These are phyloP conservation scores for Aspergillus sclerotiicarbonarius DNA, from an alignment of 495 filamentous ascomycete species.

Conservation along the genomic window DNA sequence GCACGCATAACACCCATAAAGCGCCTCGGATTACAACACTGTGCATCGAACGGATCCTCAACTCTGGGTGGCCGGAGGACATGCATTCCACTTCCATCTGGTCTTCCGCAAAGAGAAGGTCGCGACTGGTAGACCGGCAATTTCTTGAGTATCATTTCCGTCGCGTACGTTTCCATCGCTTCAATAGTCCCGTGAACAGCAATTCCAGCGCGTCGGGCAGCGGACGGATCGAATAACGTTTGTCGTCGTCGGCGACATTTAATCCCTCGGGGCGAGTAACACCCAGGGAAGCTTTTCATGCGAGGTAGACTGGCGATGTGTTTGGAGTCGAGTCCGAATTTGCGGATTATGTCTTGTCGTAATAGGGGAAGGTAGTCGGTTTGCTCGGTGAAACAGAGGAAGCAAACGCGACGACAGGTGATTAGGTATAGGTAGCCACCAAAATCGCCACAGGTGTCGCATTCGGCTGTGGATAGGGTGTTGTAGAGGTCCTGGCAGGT, in stretches of 20 bases:
- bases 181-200: conserved; percentile 15
- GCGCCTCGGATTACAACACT: conserved; percentile 19
- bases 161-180: conserved; percentile 19
- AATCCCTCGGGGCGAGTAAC: conserved; percentile 20
- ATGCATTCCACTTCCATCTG: too few relatives aligned
- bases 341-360: conserved; percentile 11
- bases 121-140: not conserved
- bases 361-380: conserved; percentile 24
- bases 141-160: conserved; percentile 6
- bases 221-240: conserved; percentile 18
- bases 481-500: conserved; percentile 27
- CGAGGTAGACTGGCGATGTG: conserved; percentile 17
- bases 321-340: conserved; percentile 21
- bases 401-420: conserved; percentile 38
- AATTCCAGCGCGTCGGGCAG: conserved; percentile 22
- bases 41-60: conserved; percentile 15
- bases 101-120: too few relatives aligned
- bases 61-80: conserved; percentile 18
- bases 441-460: conserved; percentile 32
- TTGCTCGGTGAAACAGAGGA: conserved; percentile 30
- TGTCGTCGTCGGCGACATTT: conserved; percentile 9
- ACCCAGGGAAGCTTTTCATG: conserved; percentile 22
- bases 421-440: conserved; percentile 36
- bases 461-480: conserved; percentile 30
- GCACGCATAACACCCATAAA: conserved; percentile 26